phyloP scores from a whole-genome alignment of 2,329 filamentous ascomycete species.

The Mycosphaerella sp. region DNA sequence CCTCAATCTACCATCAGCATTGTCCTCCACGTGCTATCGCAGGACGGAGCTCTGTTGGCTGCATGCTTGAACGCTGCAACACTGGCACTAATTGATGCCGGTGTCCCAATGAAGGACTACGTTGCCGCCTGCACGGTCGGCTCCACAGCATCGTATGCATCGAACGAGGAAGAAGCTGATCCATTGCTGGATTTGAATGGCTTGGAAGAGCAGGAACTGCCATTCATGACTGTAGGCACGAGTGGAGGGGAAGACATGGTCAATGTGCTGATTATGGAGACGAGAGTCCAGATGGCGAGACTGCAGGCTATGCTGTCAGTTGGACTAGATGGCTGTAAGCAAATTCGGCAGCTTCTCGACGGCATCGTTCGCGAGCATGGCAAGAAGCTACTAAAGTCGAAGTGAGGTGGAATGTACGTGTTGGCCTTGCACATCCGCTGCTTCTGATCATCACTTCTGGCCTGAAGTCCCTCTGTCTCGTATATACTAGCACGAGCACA shows the following conservation, averaged over 20 bases:
- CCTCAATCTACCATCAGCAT: conserved; percentile 80
- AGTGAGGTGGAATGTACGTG: conserved; percentile 9
- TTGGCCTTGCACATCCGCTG: not conserved
- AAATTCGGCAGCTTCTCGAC: conserved; percentile 76
- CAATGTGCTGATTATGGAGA: conserved; percentile 77
- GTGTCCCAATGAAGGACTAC: conserved; percentile 91
- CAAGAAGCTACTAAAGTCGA: conserved; percentile 51
- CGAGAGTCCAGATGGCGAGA: conserved; percentile 70
- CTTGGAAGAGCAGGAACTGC: conserved; percentile 79
- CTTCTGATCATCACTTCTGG: not conserved
- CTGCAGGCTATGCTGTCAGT: conserved; percentile 91
- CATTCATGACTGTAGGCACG: conserved; percentile 80
- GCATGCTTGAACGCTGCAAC: conserved; percentile 87
- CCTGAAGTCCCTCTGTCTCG: not conserved
- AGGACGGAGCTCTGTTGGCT: conserved; percentile 85
- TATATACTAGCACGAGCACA: too few relatives aligned
- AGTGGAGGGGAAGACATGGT: conserved; percentile 56
- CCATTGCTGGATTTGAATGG: conserved; percentile 74
- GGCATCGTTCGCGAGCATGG: conserved; percentile 68
- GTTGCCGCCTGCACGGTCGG: conserved; percentile 83
- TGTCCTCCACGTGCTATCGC: conserved; percentile 76
- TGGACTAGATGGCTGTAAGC: conserved; percentile 84
- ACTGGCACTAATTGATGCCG: conserved; percentile 86
- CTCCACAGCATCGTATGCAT: conserved; percentile 60
- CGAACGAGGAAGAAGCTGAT: conserved; percentile 64